Evolutionary conservation across 345 rosid genomes (phyloP).

Genomic region (Murraya koenigii): DNA sequence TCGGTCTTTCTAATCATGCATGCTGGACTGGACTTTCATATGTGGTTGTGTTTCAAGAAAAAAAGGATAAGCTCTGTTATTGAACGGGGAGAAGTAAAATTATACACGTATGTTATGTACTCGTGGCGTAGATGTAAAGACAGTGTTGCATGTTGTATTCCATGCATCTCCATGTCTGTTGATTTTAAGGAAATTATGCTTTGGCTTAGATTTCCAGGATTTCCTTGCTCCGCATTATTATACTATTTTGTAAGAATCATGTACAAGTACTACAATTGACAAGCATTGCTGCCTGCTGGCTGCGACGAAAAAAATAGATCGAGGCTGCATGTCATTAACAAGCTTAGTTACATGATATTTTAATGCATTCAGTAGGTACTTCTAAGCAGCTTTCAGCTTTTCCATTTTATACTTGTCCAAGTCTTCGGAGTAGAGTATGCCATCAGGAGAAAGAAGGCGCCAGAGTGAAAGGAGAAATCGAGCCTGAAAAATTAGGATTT

Average conservation of each 20-base stretch:
- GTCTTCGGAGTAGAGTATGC: slow-evolving; percentile 42
- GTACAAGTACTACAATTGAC: background rate
- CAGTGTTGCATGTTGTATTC: background rate
- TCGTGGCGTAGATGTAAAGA: background rate
- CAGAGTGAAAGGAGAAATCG: slow-evolving; percentile 39
- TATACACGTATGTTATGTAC: background rate
- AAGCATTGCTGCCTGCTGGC: background rate
- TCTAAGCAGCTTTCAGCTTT: slow-evolving; percentile 35
- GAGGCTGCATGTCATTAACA: background rate
- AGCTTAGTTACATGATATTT: background rate
- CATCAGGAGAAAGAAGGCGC: slow-evolving; percentile 47
- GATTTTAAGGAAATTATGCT: background rate
- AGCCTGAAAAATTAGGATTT: slow-evolving; percentile 31
- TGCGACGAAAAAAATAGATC: background rate
- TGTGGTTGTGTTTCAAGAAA: background rate
- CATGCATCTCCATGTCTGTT: background rate
- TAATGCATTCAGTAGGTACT: too few relatives aligned
- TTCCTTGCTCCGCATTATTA: background rate
- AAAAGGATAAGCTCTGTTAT: background rate
- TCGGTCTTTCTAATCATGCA: background rate
- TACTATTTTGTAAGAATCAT: background rate
- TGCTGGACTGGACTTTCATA: background rate
- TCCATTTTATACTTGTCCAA: slow-evolving; percentile 19
- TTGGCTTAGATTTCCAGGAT: background rate
- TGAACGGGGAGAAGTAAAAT: background rate